Percentiles rank a stretch among this genome's conserved stretches.
These are phyloP conservation scores for Globisporangium sylvaticum DNA, from an alignment of 352 stramenopile genomes.

Conservation along the genomic window DNA sequence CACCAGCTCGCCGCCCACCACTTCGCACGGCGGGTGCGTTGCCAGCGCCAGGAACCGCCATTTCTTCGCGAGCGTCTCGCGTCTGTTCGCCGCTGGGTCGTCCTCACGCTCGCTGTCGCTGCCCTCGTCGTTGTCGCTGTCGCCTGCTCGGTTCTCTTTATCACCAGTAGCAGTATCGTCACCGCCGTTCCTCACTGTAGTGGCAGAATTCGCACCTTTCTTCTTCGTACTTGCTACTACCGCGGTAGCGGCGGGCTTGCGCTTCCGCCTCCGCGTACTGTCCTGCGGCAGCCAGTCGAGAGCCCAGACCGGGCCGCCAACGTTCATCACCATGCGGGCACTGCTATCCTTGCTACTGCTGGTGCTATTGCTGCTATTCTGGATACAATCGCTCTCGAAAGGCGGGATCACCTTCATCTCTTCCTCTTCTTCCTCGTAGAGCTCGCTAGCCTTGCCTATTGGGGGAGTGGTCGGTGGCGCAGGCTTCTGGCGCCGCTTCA, in stretches of 20 bases:
- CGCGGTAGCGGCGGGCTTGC: not conserved
- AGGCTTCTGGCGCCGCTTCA: constrained; percentile 25
- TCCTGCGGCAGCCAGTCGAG: constrained; percentile 69
- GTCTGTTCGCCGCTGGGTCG: not conserved
- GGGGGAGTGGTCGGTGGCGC: constrained; percentile 5
- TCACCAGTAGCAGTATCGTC: not conserved
- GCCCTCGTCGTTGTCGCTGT: constrained; percentile 1
- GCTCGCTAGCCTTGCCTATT: not conserved
- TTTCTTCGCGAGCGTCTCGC: constrained; percentile 18
- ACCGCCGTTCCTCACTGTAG: not conserved
- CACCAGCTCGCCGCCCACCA: constrained; percentile 52
- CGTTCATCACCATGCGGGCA: constrained; percentile 54
- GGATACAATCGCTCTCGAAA: constrained; percentile 41
- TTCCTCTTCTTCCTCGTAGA: not conserved
- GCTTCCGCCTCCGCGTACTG: not conserved
- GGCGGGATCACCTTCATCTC: constrained; percentile 35
- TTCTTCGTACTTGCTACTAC: not conserved
- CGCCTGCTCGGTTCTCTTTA: not conserved
- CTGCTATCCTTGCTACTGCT: not conserved
- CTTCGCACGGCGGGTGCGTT: constrained; percentile 65
- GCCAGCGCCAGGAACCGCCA: constrained; percentile 64
- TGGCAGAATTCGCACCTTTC: not conserved
- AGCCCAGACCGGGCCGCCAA: constrained; percentile 70
- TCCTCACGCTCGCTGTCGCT: constrained; percentile 7
- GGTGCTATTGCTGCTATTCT: not conserved